Evolutionary conservation across 352 stramenopile species (phyloP).

Genomic region (Pythium coloratum): DNA sequence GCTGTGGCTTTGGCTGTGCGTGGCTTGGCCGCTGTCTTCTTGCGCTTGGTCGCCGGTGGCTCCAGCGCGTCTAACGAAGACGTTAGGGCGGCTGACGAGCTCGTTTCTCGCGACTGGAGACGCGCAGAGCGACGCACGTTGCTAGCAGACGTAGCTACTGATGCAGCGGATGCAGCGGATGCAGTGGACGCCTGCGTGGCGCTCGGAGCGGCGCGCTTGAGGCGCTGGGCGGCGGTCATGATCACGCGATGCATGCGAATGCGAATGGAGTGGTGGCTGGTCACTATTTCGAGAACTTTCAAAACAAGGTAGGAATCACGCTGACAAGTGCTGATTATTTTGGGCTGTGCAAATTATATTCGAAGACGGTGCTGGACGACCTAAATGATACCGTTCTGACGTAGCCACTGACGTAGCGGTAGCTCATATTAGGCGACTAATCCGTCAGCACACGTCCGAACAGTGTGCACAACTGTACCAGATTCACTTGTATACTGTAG

Average conservation of each 20-base stretch:
- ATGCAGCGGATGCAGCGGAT: background rate
- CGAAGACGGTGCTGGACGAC: too few relatives aligned
- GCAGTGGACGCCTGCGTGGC: background rate
- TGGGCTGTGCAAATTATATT: too few relatives aligned
- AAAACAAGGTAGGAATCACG: background rate
- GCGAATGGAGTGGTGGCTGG: too few relatives aligned
- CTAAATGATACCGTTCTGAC: too few relatives aligned
- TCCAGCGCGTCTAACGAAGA: background rate
- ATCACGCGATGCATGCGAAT: background rate
- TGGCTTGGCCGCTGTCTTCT: slow-evolving; percentile 1
- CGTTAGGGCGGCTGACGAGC: background rate
- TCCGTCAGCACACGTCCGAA: too few relatives aligned
- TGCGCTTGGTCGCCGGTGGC: slow-evolving; percentile 9
- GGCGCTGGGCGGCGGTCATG: slow-evolving; percentile 14
- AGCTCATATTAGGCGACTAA: too few relatives aligned
- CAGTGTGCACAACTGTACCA: too few relatives aligned
- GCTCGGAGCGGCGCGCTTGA: slow-evolving; percentile 6
- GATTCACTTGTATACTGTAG: too few relatives aligned
- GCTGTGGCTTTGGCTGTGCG: background rate
- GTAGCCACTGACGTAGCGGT: too few relatives aligned
- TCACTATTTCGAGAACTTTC: background rate
- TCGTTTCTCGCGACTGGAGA: slow-evolving; percentile 6
- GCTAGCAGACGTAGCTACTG: background rate
- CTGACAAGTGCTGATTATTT: too few relatives aligned
- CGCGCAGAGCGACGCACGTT: slow-evolving; percentile 19